A percentile compares a stretch with the other conserved stretches of the same genome.
Evolutionary conservation across 495 filamentous ascomycete genomes (phyloP).

Genomic region (Penicillium simplicissimum): DNA sequence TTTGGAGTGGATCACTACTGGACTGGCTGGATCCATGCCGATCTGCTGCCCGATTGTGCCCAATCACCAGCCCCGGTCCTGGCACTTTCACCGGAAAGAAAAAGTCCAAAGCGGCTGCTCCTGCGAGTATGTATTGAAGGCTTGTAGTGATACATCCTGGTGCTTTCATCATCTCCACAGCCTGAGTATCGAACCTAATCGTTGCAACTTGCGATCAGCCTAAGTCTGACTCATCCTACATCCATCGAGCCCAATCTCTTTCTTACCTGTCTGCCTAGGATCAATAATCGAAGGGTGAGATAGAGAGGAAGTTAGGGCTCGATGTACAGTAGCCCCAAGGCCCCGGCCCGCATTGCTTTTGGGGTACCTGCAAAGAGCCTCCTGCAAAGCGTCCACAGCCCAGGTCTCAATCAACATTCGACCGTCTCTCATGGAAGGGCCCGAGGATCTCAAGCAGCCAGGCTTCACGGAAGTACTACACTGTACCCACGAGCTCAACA

Average conservation of each 20-base stretch:
- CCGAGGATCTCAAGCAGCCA: no score
- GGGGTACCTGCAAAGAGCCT: no score
- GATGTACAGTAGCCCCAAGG: no score
- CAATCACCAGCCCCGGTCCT: conserved; percentile 15
- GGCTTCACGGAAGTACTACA: no score
- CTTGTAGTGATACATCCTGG: neutral
- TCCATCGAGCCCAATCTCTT: neutral
- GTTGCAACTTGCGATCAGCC: no score
- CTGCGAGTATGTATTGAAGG: no score
- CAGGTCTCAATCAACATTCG: no score
- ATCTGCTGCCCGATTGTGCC: conserved; percentile 28
- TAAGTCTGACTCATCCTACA: neutral
- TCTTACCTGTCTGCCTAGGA: neutral
- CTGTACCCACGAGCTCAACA: neutral
- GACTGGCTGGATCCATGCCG: neutral
- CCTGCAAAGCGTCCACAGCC: no score
- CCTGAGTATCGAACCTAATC: neutral
- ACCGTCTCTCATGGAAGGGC: no score
- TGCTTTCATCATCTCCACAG: neutral
- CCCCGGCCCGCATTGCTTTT: no score
- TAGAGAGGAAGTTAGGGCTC: neutral
- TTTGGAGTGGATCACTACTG: no score
- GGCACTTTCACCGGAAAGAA: neutral
- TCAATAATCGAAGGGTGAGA: neutral
- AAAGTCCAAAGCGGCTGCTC: neutral